A percentile compares a stretch with the other conserved stretches of the same genome.
Conservation (phyloP, 75 land plant genomes). For the Cupressus sempervirens region DNA sequence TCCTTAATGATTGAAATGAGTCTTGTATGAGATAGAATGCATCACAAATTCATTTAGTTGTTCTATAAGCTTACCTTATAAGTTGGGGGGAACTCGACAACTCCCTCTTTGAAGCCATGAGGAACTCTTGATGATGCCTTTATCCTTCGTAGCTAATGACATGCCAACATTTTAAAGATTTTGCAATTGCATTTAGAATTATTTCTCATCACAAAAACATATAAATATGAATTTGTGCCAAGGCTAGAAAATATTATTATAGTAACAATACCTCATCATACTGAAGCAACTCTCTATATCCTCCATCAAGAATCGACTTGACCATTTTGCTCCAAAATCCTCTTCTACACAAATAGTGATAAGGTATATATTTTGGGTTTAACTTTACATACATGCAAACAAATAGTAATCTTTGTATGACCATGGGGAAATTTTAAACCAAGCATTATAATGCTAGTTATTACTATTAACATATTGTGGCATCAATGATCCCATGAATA, state of each 20-base stretch:
- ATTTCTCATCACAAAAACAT: slow-evolving; percentile 1
- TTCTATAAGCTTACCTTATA: slow-evolving; percentile 28
- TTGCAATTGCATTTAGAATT: slow-evolving; percentile 2
- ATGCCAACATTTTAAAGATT: slow-evolving; percentile 6
- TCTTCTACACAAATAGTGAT: slow-evolving; percentile 10
- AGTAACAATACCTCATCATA: slow-evolving; percentile 31
- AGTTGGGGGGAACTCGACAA: slow-evolving; percentile 43
- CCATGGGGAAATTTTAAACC: neutral
- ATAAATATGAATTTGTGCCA: neutral
- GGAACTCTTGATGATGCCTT: slow-evolving; percentile 25
- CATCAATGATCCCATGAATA: slow-evolving; percentile 13
- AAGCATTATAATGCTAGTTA: neutral
- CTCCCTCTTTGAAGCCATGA: slow-evolving; percentile 43
- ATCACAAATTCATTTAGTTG: neutral
- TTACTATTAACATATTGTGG: slow-evolving; percentile 24
- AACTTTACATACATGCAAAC: neutral
- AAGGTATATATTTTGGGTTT: neutral
- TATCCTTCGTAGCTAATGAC: slow-evolving; percentile 30
- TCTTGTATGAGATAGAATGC: neutral
- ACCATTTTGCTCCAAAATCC: slow-evolving; percentile 28
- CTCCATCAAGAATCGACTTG: slow-evolving; percentile 29
- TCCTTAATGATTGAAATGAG: neutral
- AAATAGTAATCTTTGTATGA: neutral
- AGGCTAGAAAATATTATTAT: neutral
- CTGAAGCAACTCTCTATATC: slow-evolving; percentile 29